Evolutionary conservation across 495 filamentous ascomycete genomes (phyloP), one percentile per base, ranked within the genome.

Genomic region (Neurospora sp.): DNA sequence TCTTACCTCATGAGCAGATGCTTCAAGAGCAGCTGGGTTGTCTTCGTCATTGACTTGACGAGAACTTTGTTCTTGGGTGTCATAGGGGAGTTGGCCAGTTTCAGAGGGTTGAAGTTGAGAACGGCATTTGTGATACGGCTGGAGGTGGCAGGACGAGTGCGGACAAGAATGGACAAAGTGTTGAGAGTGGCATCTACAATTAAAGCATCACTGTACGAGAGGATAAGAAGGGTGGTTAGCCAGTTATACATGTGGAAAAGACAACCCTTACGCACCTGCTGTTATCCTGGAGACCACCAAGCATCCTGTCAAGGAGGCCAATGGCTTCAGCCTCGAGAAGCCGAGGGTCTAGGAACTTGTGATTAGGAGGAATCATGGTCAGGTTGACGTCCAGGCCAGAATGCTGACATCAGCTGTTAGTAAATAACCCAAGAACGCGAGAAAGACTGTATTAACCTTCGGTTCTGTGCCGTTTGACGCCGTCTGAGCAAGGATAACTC

Each of bases 31-130:
- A 92, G 88, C 72, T 93, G 88, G 1, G 92, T 92, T 18, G 96
- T 99, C 75, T 96, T 92, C 80, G 96, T 96, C 90, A 98, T 96
- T 1, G 94, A 97, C 82, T 92, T 93, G 70, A 97, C 85, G 48
- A 93, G 88, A 42, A 99, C 90, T 71, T 91, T 93, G 40, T 88
- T 86, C 78, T 90, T 92, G 5, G 92, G 86, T 1, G 92, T 94
- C 83, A 96, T 88, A 16, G 93, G 91, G 7, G 89, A 88, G 75
- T 88, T 90, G 59, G 91, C 91, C 74, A 91, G 89, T 77, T 90
- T 92, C 9, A 97, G 81, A 8, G 96, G 96, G 80, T 96, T 96
- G 85, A 97, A 99, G 76, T 90, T 93, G n/a, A 98, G 82, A 35
- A 98, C 86, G 3, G 92, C 87, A 77, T 89, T 91, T 69, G 97